Conservation (phyloP, 2,329 filamentous ascomycete species). For the Metarhizium humberi region DNA sequence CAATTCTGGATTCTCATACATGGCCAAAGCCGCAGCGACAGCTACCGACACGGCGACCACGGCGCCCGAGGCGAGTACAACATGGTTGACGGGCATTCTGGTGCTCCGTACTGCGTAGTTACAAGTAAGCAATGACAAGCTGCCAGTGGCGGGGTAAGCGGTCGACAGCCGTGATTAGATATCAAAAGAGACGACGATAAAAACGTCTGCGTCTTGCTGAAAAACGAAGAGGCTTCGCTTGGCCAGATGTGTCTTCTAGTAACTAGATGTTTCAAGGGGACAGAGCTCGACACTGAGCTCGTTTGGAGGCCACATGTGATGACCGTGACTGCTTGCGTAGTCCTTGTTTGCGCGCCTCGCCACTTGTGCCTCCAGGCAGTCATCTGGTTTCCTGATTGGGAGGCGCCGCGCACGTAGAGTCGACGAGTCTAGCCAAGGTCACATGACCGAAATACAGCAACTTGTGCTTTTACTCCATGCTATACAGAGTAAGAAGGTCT, state of each 20-base stretch:
- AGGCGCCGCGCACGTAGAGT: no score
- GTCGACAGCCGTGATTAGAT: background rate
- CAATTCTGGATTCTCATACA: slow-evolving; percentile 56
- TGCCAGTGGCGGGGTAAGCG: background rate
- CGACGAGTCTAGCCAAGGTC: slow-evolving; percentile 1
- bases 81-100: slow-evolving; percentile 46
- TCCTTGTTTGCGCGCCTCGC: slow-evolving; percentile 8
- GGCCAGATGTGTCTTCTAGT: background rate
- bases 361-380: slow-evolving; percentile 4
- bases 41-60: slow-evolving; percentile 48
- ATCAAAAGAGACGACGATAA: background rate
- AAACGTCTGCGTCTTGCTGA: background rate
- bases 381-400: slow-evolving; percentile 1
- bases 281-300: background rate
- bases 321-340: slow-evolving; percentile 9
- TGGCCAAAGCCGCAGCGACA: slow-evolving; percentile 47
- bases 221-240: background rate
- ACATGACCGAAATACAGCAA: slow-evolving; percentile 1
- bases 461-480: no score
- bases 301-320: background rate
- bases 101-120: background rate
- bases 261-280: background rate
- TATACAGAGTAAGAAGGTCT: no score
- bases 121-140: background rate
- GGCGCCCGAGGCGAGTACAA: slow-evolving; percentile 45